Evolutionary conservation across 306 rosid genomes (phyloP), one percentile per base, ranked within the genome.

Genomic region (Rosa rugosa): DNA sequence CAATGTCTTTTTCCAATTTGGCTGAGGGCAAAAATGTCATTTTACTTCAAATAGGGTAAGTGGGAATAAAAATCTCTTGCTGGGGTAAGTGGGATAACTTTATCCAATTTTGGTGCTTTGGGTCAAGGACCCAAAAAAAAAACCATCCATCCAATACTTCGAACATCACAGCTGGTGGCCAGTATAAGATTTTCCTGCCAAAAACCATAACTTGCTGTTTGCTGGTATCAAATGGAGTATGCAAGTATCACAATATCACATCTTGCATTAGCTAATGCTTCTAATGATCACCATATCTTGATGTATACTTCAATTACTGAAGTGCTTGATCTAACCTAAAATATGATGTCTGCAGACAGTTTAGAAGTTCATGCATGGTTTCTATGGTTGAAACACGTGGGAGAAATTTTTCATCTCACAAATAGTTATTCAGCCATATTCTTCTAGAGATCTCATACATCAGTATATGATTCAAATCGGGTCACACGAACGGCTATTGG

Each of bases 401-500:
- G 0, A n/a, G 38, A n/a, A 11, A 1, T 41, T 11, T 27, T 27
- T 62, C 40, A 18, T 11, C 66, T 51, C 11, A 36, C 27, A 49
- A 4, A 44, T 49, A 34, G 25, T 49, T 36, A 46, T 45, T 63
- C 9, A 20, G 38, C 11, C 44, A 42, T 25, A 63, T 62, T 13
- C 14, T 6, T 3, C 11, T 16, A 31, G 66, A 68, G 53, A 47
- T 59, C 38, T 68, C 49, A 80, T 57, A 77, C 79, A 77, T 80
- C 25, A 45, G 60, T 62, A 67, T 80, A 77, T 4, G 77, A 77
- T 38, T 84, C 88, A 75, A 80, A 78, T 45, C 76, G 71, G 36
- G 60, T 77, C 50, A 80, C 84, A 44, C 91, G 88, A 54, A 86
- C 84, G 17, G 84, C 86, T 68, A 91, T 63, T 27, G 94, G 94